phyloP scores from a whole-genome alignment of 805 yeast species.

The Hanseniaspora singularis region DNA sequence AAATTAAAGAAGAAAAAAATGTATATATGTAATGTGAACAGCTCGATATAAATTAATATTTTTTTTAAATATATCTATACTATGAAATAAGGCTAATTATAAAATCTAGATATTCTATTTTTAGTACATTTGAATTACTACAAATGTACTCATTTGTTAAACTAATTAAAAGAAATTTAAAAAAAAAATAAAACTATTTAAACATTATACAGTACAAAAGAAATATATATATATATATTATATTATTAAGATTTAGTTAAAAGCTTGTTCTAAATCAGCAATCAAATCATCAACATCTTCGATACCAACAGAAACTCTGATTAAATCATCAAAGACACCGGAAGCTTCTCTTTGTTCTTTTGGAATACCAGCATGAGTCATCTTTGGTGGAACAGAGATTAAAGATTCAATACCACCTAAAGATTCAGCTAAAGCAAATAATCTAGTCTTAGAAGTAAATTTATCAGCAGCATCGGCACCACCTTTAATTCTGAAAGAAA shows the following conservation, averaged over 20 bases:
- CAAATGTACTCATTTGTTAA: too few relatives aligned
- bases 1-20: too few relatives aligned
- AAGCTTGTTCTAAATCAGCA: conserved; percentile 59
- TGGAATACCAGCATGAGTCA: conserved; percentile 90
- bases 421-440: conserved; percentile 80
- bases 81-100: too few relatives aligned
- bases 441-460: conserved; percentile 60
- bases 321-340: conserved; percentile 71
- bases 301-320: conserved; percentile 76
- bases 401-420: conserved; percentile 82
- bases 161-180: too few relatives aligned
- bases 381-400: conserved; percentile 76
- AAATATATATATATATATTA: conserved; percentile 20
- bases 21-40: too few relatives aligned
- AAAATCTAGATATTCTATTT: too few relatives aligned
- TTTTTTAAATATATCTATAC: too few relatives aligned
- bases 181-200: too few relatives aligned
- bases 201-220: neutral
- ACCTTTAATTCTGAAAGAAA: conserved; percentile 74
- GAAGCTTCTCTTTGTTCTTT: conserved; percentile 60
- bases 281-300: conserved; percentile 72
- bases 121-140: too few relatives aligned
- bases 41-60: too few relatives aligned
- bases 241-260: conserved; percentile 28
- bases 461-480: conserved; percentile 65